These are phyloP conservation scores for Trichoderma citrinoviride DNA, from an alignment of 2,329 filamentous ascomycete genomes.

Conservation along the genomic window DNA sequence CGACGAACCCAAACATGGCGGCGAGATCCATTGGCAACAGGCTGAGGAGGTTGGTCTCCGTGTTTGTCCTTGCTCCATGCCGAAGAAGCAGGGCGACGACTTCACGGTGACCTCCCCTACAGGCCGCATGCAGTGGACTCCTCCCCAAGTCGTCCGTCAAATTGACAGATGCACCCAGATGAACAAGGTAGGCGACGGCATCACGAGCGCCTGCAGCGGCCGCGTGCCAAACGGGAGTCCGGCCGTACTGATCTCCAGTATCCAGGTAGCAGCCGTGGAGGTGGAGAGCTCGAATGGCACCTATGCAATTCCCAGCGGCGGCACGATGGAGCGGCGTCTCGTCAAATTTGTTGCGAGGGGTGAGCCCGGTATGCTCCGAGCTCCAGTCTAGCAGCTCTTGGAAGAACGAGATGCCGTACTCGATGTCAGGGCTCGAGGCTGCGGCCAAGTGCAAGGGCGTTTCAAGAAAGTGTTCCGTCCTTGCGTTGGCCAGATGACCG, in stretches of 20 bases:
- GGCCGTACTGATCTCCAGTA: slow-evolving; percentile 1
- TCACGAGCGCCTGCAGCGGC: slow-evolving; percentile 8
- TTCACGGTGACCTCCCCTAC: slow-evolving; percentile 9
- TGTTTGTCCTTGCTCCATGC: background rate
- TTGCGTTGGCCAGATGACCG: background rate
- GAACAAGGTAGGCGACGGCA: background rate
- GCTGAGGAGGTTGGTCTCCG: background rate
- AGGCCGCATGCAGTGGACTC: slow-evolving; percentile 16
- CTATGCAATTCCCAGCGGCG: background rate
- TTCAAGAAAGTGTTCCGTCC: background rate
- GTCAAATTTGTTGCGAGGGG: slow-evolving; percentile 5
- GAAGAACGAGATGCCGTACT: background rate
- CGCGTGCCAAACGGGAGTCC: slow-evolving; percentile 16
- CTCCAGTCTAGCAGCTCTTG: background rate
- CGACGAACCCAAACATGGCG: slow-evolving; percentile 13
- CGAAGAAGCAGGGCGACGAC: slow-evolving; percentile 1
- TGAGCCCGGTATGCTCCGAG: background rate
- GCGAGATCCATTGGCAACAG: slow-evolving; percentile 17
- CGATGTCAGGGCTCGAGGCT: background rate
- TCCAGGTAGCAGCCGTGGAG: background rate
- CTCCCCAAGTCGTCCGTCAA: slow-evolving; percentile 13
- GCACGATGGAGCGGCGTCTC: slow-evolving; percentile 20
- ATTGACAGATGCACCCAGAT: background rate
- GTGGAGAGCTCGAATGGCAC: background rate
- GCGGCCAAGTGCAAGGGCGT: slow-evolving; percentile 14